Evolutionary conservation across 768 basidiomycete species (phyloP).

Genomic region (Psilocybe cubensis): DNA sequence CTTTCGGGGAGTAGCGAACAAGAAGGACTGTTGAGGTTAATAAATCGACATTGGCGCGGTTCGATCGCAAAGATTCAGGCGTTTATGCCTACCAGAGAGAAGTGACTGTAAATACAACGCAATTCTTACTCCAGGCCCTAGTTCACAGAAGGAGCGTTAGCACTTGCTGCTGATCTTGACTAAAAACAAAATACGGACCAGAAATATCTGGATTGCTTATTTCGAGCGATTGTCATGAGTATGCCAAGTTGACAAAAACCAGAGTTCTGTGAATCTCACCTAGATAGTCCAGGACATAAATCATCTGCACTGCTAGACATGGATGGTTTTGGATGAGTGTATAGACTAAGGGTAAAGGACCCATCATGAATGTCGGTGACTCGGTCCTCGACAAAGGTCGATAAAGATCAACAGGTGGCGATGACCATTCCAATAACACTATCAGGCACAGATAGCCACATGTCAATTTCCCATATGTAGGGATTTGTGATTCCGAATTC

Average conservation of each 20-base stretch:
- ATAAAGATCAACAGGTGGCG: not conserved
- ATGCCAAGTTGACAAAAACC: not conserved
- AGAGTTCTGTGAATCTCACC: not conserved
- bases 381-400: not conserved
- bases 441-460: not conserved
- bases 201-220: slow-evolving; percentile 28
- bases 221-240: not conserved
- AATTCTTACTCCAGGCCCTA: slow-evolving; percentile 28
- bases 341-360: not conserved
- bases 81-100: slow-evolving; percentile 20
- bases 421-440: not conserved
- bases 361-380: not conserved
- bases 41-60: too few species aligned
- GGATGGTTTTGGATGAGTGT: not conserved
- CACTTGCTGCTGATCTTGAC: not conserved
- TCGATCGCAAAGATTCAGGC: too few species aligned
- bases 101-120: slow-evolving; percentile 27
- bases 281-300: slow-evolving; percentile 12
- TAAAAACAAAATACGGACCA: slow-evolving; percentile 8
- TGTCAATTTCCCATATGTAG: not conserved
- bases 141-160: not conserved
- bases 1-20: slow-evolving; percentile 27
- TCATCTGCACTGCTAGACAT: slow-evolving; percentile 13
- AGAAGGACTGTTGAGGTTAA: slow-evolving; percentile 21
- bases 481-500: slow-evolving; percentile 2